Evolutionary conservation across 2,329 filamentous ascomycete species (phyloP).

Genomic region (Fusarium pininemorale): DNA sequence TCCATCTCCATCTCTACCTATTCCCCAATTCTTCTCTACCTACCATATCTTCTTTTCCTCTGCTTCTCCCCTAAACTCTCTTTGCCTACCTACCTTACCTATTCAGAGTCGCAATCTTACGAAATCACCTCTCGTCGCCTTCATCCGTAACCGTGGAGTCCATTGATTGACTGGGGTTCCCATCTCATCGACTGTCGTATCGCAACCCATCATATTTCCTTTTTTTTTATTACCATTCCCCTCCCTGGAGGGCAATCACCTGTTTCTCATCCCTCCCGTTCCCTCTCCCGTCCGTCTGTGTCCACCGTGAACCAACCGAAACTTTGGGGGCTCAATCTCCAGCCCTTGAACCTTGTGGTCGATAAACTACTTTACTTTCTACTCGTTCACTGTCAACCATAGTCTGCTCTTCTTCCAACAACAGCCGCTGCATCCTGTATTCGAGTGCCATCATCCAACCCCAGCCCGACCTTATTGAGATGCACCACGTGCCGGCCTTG

Average conservation of each 20-base stretch:
- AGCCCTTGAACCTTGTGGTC: constrained; percentile 15
- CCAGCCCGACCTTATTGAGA: constrained; percentile 28
- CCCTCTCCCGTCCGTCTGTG: constrained; percentile 10
- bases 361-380: constrained; percentile 14
- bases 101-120: constrained; percentile 2
- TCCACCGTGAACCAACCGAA: constrained; percentile 17
- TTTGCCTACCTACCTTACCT: neutral
- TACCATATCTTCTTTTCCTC: neutral
- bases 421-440: neutral
- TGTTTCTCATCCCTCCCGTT: constrained; percentile 39
- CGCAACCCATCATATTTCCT: constrained; percentile 24
- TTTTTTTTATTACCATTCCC: constrained; percentile 43
- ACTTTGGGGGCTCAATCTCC: constrained; percentile 10
- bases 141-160: neutral
- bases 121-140: constrained; percentile 12
- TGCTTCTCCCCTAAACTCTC: neutral
- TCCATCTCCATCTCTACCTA: neutral
- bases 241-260: constrained; percentile 41
- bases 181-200: constrained; percentile 13
- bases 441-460: neutral
- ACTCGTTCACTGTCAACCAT: neutral
- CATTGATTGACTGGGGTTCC: constrained; percentile 19
- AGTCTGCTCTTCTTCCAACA: neutral
- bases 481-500: constrained; percentile 36
- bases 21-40: neutral